Evolutionary conservation across 176 grass and related monocot species (phyloP), one percentile per base, ranked within the genome.

Genomic region (Areca catechu): DNA sequence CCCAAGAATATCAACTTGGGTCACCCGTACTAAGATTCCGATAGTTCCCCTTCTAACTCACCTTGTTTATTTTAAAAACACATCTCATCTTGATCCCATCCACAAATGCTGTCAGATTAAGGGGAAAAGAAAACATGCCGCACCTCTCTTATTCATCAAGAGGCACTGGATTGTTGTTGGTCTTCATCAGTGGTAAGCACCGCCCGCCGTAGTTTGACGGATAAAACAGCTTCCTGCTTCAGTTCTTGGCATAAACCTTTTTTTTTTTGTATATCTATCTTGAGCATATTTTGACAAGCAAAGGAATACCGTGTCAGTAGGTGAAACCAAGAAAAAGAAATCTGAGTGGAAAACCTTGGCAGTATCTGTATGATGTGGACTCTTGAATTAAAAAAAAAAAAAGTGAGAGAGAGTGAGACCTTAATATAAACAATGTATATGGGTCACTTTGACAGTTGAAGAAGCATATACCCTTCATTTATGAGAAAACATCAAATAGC

Each of bases 141-240:
- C 62, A 60, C 47, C 22, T 64, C 58, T 58, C 73, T 14, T 59
- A 59, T 69, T 63, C 58, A 69, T 59, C 72, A 76, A 62, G 72
- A 77, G 76, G 29, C 68, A 62, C 60, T 65, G 29, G 43, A 65
- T 53, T 61, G 63, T 30, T 55, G 54, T 19, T 53, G 57, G 9
- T 25, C 37, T 58, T 51, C 5, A 51, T 54, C 25, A 18, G 20
- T 20, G 70, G 58, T 17, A 60, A 74, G 22, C 23, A 24, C 24
- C 59, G 16, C 61, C 4, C 48, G 51, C 30, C 7, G 30, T 10
- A 34, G 7, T 10, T 34, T 7, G 7, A 7, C 7, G 1, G 30
- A 43, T 12, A 1, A 43, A 1, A 43, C 1, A 43, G n/a, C 14
- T 43, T 43, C 9, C 7, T 43, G 34, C 7, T 43, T 43, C 9